Evolutionary conservation across 129 eudicot species (phyloP), one percentile per base, ranked within the genome.

Genomic region (Centrapalus pauciflorus): DNA sequence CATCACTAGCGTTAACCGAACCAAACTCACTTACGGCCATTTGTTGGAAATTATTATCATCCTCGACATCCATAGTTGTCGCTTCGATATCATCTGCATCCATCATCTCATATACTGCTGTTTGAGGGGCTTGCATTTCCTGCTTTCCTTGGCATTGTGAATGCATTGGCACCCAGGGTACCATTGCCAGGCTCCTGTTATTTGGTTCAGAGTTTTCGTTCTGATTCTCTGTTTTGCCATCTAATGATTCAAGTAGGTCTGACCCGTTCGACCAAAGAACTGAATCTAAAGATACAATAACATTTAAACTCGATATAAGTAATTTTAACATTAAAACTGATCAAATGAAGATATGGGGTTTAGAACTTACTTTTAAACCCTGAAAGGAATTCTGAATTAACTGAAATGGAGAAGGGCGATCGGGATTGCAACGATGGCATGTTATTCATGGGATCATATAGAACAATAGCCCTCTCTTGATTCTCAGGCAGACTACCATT

Each of bases 401-500:
- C 75, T 0, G 85, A 52, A 40, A 88, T 30, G 0, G 86, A 77
- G 41, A 71, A 75, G 1, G 77, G 67, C 0, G 86, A 58, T 5
- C 77, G 79, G 4, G 87, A 63, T 0, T 51, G 70, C 32, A 69
- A 1, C 23, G 33, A 51, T 4, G 72, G 80, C n/a, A 37, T 24
- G 64, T 68, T 79, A 49, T 68, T 75, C 66, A 59, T 13, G 5
- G 91, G 95, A 21, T 85, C 85, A 79, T 82, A 88, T 7, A 92
- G 66, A 68, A 88, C 95, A 57, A 88, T 79, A 13, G 95, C 90
- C 76, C 94, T 79, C 82, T 88, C 98, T 46, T 83, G 85, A 70
- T 88, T 83, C 52, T 60, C 76, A 13, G 80, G 78, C 29, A 57
- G 64, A 34, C 8, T 55, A 12, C 76, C 79, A 51, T 17, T 64